Percentiles rank a stretch among this genome's conserved stretches.
Conservation (phyloP, 2,329 filamentous ascomycete genomes). For the Zymoseptoria ardabiliae region DNA sequence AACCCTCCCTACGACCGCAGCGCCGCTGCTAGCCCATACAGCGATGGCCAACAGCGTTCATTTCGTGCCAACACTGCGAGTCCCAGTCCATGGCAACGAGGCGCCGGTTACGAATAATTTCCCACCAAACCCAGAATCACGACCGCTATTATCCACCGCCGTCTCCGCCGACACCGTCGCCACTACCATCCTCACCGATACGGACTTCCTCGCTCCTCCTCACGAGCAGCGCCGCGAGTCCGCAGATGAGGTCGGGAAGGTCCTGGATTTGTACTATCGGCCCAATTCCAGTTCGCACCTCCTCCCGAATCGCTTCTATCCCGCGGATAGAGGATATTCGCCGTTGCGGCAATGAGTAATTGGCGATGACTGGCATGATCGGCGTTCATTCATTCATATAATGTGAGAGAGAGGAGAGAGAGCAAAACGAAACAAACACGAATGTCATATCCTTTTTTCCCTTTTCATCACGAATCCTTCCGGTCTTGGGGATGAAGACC, state of each 20-base stretch:
- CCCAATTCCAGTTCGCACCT: constrained; percentile 1
- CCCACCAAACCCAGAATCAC: background rate
- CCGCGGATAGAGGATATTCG: background rate
- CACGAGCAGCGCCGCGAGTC: constrained; percentile 5
- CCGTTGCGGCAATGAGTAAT: background rate
- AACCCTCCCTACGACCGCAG: constrained; percentile 32
- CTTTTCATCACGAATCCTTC: background rate
- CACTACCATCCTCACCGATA: constrained; percentile 14
- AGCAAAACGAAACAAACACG: background rate
- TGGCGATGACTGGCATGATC: background rate
- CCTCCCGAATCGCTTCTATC: background rate
- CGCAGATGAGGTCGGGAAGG: constrained; percentile 10
- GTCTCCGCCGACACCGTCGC: constrained; percentile 15
- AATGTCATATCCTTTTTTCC: background rate
- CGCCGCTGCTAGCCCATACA: constrained; percentile 29
- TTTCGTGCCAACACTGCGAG: constrained; percentile 39
- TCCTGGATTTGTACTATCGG: constrained; percentile 12
- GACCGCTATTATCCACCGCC: constrained; percentile 12
- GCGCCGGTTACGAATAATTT: constrained; percentile 56
- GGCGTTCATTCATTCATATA: background rate
- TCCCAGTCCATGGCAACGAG: constrained; percentile 57
- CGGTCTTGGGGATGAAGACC: background rate
- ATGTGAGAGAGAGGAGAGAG: background rate
- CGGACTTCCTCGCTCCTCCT: constrained; percentile 2
- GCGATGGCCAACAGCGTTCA: constrained; percentile 13